Evolutionary conservation across 2,329 filamentous ascomycete species (phyloP).

Genomic region (Lecanosticta acicola): DNA sequence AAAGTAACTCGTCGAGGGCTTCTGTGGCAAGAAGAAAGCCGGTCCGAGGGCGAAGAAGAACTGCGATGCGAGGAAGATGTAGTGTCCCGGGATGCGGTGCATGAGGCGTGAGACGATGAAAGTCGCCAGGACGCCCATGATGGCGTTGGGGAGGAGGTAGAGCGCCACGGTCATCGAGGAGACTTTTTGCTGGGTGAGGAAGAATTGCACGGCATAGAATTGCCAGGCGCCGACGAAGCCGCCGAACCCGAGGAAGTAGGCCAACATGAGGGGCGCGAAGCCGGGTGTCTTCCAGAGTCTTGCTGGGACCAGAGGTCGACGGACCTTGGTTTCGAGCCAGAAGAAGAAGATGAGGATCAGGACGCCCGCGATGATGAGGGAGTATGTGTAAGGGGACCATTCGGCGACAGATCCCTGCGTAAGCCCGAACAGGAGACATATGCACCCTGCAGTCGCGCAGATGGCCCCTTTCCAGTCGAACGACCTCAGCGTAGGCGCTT

Average conservation of each 20-base stretch:
- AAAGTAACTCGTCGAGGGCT: slow-evolving; percentile 40
- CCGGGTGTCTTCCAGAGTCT: slow-evolving; percentile 42
- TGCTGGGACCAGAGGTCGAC: slow-evolving; percentile 31
- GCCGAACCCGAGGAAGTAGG: slow-evolving; percentile 41
- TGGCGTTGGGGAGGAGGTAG: slow-evolving; percentile 43
- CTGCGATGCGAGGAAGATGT: slow-evolving; percentile 44
- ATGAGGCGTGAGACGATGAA: slow-evolving; percentile 44
- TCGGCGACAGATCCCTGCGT: slow-evolving; percentile 33
- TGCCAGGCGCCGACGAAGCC: slow-evolving; percentile 27
- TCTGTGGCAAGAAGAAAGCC: slow-evolving; percentile 40
- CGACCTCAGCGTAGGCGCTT: slow-evolving; percentile 19
- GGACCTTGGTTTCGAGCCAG: slow-evolving; percentile 29
- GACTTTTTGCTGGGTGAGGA: slow-evolving; percentile 35
- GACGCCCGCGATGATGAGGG: slow-evolving; percentile 31
- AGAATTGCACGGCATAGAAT: slow-evolving; percentile 39
- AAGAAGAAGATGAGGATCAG: slow-evolving; percentile 31
- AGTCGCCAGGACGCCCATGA: slow-evolving; percentile 42
- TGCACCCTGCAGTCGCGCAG: slow-evolving; percentile 28
- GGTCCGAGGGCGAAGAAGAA: slow-evolving; percentile 35
- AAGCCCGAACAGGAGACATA: slow-evolving; percentile 34
- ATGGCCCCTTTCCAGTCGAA: slow-evolving; percentile 32
- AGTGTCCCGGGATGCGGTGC: slow-evolving; percentile 44
- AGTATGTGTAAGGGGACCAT: slow-evolving; percentile 37
- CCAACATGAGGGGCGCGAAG: slow-evolving; percentile 40
- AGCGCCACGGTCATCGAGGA: slow-evolving; percentile 39